A percentile compares a stretch with the other conserved stretches of the same genome.
These are phyloP conservation scores for Mortierella hygrophila DNA, from an alignment of 192 early-diverging fungal genomes.

Conservation along the genomic window DNA sequence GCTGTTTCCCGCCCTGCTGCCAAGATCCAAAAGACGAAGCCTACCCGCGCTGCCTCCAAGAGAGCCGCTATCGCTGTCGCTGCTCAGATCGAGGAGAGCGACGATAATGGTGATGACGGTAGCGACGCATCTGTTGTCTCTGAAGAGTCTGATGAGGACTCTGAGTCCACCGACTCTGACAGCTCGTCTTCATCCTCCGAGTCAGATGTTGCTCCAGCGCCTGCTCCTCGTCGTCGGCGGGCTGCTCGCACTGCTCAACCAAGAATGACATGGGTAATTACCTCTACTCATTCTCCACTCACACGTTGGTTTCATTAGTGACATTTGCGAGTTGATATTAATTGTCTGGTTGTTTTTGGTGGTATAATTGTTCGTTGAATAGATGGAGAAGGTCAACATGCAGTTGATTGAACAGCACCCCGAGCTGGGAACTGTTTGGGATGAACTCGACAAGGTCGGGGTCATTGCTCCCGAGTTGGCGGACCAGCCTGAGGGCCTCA, in stretches of 20 bases:
- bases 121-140: conserved; percentile 20
- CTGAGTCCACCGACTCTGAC: neutral
- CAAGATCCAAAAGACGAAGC: neutral
- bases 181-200: neutral
- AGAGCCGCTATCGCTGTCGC: conserved; percentile 20
- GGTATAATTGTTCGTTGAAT: neutral
- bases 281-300: neutral
- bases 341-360: neutral
- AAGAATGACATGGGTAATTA: conserved; percentile 29
- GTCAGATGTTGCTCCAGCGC: neutral
- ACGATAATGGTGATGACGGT: neutral
- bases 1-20: neutral
- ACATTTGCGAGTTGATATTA: neutral
- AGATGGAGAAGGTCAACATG: conserved; percentile 56
- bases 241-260: neutral
- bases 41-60: conserved; percentile 24
- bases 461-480: conserved; percentile 50
- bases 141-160: conserved; percentile 12
- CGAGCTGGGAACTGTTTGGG: conserved; percentile 74
- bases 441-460: conserved; percentile 59
- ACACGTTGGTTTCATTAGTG: neutral
- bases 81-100: conserved; percentile 19
- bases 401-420: conserved; percentile 63
- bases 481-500: conserved; percentile 77
- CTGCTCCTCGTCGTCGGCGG: conserved; percentile 1